Evolutionary conservation across 1,284 basidiomycete species (phyloP).

Genomic region (Leccinum laetum): DNA sequence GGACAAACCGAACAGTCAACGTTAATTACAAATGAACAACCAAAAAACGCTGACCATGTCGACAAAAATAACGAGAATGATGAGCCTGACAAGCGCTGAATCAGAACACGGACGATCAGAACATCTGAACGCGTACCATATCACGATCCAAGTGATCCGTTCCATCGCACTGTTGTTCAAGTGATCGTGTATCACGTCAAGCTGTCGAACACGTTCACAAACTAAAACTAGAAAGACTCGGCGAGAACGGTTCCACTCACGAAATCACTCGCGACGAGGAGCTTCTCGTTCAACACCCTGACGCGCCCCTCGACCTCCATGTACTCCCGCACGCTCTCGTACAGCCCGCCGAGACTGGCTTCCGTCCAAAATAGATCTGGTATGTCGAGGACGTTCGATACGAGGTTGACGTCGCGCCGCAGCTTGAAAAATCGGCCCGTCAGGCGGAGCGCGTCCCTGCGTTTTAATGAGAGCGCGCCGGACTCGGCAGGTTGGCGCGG

Average conservation of each 20-base stretch:
- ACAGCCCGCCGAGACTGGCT: slow-evolving; percentile 85
- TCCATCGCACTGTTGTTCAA: slow-evolving; percentile 91
- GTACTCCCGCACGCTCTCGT: slow-evolving; percentile 94
- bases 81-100: slow-evolving; percentile 54
- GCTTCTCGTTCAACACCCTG: slow-evolving; percentile 86
- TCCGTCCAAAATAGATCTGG: slow-evolving; percentile 97
- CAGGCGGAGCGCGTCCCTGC: slow-evolving; percentile 84
- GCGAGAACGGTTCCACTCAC: slow-evolving; percentile 45
- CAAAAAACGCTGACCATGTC: slow-evolving; percentile 56
- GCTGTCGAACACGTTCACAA: slow-evolving; percentile 40
- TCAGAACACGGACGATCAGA: slow-evolving; percentile 1
- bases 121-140: slow-evolving; percentile 59
- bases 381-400: slow-evolving; percentile 92
- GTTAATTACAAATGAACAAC: not conserved
- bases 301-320: slow-evolving; percentile 91
- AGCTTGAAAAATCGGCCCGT: slow-evolving; percentile 91
- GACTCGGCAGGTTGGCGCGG: slow-evolving; percentile 84
- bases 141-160: slow-evolving; percentile 94
- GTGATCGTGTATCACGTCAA: slow-evolving; percentile 94
- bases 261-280: slow-evolving; percentile 87
- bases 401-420: slow-evolving; percentile 88
- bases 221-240: not conserved
- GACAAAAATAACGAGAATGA: slow-evolving; percentile 85
- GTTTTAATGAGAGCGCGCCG: slow-evolving; percentile 76
- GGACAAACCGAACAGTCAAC: slow-evolving; percentile 19